A percentile compares a stretch with the other conserved stretches of the same genome.
These are phyloP conservation scores for Pichiaceae sp. DNA, from an alignment of 1,139 yeast species.

Conservation along the genomic window DNA sequence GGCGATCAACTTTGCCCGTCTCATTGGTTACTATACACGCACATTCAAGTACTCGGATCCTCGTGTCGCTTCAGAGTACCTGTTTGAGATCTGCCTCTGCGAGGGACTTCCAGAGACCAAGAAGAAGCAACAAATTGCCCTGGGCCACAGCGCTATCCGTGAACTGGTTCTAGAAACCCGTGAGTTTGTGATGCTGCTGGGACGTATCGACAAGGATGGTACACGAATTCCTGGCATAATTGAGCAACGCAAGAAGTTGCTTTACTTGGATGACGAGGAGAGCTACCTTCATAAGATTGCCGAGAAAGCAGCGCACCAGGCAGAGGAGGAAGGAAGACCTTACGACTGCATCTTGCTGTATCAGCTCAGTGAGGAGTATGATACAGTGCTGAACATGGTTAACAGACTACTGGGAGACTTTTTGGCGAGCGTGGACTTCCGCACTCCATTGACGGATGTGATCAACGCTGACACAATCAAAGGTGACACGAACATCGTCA, in stretches of 20 bases:
- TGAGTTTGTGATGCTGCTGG: constrained; percentile 73
- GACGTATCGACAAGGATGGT: constrained; percentile 73
- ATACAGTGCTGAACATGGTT: constrained; percentile 70
- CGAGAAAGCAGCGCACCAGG: constrained; percentile 76
- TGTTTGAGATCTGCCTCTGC: constrained; percentile 60
- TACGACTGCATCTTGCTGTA: constrained; percentile 81
- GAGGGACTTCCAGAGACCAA: constrained; percentile 26
- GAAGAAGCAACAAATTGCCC: constrained; percentile 38
- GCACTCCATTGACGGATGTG: constrained; percentile 40
- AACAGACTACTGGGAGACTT: constrained; percentile 77
- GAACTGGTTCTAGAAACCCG: constrained; percentile 82
- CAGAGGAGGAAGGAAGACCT: constrained; percentile 87
- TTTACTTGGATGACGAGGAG: constrained; percentile 47
- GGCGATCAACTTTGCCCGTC: constrained; percentile 48
- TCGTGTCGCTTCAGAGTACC: constrained; percentile 81
- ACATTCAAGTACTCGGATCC: constrained; percentile 84
- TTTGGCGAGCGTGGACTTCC: constrained; percentile 65
- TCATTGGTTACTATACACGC: constrained; percentile 66
- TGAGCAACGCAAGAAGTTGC: constrained; percentile 67
- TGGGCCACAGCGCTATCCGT: constrained; percentile 73
- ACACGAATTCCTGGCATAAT: constrained; percentile 76
- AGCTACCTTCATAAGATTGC: constrained; percentile 61
- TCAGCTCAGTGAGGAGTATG: constrained; percentile 83
- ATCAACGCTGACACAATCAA: constrained; percentile 24
- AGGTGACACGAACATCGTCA: constrained; percentile 35